Conservation (phyloP, 352 stramenopile species). For the Plasmopara viticola region DNA sequence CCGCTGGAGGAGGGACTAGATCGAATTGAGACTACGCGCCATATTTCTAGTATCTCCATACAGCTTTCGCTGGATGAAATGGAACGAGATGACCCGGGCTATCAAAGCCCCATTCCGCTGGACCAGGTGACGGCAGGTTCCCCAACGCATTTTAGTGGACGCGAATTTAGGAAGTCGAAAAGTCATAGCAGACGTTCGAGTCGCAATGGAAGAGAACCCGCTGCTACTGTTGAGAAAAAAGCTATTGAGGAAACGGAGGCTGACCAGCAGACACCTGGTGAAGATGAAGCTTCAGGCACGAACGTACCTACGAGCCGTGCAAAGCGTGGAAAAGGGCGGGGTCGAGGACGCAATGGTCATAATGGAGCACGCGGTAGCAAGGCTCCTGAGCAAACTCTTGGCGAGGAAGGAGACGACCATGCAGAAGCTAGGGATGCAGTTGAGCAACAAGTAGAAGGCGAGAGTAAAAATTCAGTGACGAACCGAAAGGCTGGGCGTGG, state of each 20-base stretch:
- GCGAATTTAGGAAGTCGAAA: slow-evolving; percentile 27
- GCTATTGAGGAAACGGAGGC: slow-evolving; percentile 4
- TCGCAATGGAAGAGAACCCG: slow-evolving; percentile 12
- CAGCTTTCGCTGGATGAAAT: slow-evolving; percentile 60
- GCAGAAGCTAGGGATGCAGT: slow-evolving; percentile 4
- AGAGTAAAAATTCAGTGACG: background rate
- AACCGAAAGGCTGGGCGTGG: slow-evolving; percentile 20
- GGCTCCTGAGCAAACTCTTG: background rate
- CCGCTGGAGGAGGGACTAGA: slow-evolving; percentile 81
- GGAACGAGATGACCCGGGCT: slow-evolving; percentile 50
- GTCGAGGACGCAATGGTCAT: slow-evolving; percentile 23
- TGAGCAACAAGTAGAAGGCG: slow-evolving; percentile 14
- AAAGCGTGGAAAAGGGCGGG: slow-evolving; percentile 34
- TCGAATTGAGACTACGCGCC: slow-evolving; percentile 60
- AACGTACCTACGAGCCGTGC: slow-evolving; percentile 18
- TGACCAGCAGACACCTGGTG: too few relatives aligned
- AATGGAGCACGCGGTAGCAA: slow-evolving; percentile 19
- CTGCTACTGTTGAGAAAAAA: slow-evolving; percentile 5
- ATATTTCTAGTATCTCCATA: slow-evolving; percentile 74
- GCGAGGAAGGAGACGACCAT: slow-evolving; percentile 12
- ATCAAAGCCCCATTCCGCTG: slow-evolving; percentile 63
- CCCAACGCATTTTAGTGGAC: slow-evolving; percentile 19
- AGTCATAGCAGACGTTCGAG: slow-evolving; percentile 18
- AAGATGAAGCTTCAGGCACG: background rate
- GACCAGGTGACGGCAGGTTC: slow-evolving; percentile 41